These are phyloP conservation scores for Noccaea bulbosa DNA, from an alignment of 345 rosid species.

Conservation along the genomic window DNA sequence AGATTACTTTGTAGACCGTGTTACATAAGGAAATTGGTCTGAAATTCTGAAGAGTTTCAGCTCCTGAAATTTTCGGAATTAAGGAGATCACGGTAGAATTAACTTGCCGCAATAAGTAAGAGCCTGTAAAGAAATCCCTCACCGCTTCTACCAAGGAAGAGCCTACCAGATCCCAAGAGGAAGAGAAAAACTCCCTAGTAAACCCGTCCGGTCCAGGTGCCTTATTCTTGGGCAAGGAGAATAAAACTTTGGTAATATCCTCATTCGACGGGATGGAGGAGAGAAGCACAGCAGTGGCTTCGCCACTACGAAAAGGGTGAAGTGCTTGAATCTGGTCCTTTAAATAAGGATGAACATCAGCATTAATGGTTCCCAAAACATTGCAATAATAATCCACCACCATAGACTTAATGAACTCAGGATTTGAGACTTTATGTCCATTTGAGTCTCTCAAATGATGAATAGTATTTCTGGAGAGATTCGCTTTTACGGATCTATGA, in stretches of 20 bases:
- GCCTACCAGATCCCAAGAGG: not conserved
- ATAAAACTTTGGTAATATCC: rapidly evolving
- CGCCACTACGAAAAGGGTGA: not conserved
- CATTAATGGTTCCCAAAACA: not conserved
- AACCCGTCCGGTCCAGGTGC: not conserved
- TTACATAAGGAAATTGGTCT: no score
- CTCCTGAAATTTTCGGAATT: no score
- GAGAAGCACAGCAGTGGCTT: rapidly evolving
- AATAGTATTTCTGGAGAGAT: not conserved
- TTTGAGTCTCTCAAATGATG: not conserved
- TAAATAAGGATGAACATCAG: rapidly evolving
- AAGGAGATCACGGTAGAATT: no score
- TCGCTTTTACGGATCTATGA: not conserved
- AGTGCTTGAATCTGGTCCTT: rapidly evolving
- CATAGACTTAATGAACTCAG: not conserved
- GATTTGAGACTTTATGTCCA: not conserved
- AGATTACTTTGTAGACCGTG: no score
- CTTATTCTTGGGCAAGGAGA: not conserved
- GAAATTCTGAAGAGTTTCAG: no score
- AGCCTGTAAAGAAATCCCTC: no score
- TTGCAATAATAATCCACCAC: not conserved
- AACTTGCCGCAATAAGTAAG: no score
- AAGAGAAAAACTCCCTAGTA: not conserved
- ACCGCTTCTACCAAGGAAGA: no score
- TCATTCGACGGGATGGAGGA: rapidly evolving